These are phyloP conservation scores for Blastomyces silverae DNA, from an alignment of 2,329 filamentous ascomycete genomes.

Conservation along the genomic window DNA sequence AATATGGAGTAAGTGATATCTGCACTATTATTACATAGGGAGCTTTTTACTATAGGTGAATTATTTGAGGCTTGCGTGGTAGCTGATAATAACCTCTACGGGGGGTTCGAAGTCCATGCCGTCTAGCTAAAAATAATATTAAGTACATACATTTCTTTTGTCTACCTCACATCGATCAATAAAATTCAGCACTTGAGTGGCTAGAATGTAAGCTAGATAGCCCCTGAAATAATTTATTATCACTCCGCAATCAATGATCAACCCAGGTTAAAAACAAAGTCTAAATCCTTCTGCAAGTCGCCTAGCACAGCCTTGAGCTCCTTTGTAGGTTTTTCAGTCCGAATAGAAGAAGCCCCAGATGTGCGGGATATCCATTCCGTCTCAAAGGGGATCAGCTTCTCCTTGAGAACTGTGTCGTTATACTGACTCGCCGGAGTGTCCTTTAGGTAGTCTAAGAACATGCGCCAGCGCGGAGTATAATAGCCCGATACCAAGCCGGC, in stretches of 20 bases:
- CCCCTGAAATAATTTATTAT: background rate
- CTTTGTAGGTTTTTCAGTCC: background rate
- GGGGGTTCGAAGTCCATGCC: background rate
- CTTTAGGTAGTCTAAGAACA: slow-evolving; percentile 1
- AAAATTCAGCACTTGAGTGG: background rate
- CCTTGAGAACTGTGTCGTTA: background rate
- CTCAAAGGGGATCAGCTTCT: background rate
- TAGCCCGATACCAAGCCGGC: background rate
- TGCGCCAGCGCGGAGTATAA: background rate
- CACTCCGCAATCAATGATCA: background rate
- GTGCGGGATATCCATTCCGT: background rate
- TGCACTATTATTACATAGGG: no score
- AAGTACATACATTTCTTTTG: background rate
- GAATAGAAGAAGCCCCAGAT: background rate
- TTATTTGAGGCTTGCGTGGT: no score
- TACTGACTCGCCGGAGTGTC: background rate
- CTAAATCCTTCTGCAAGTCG: background rate
- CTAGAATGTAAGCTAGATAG: background rate
- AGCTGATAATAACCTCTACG: no score
- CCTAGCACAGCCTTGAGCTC: background rate
- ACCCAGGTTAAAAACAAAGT: background rate
- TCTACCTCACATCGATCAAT: background rate
- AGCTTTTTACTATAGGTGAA: no score
- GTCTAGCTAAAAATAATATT: background rate
- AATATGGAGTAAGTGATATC: no score